phyloP scores from a whole-genome alignment of 1,284 basidiomycete genomes.

The Gymnopus androsaceus region DNA sequence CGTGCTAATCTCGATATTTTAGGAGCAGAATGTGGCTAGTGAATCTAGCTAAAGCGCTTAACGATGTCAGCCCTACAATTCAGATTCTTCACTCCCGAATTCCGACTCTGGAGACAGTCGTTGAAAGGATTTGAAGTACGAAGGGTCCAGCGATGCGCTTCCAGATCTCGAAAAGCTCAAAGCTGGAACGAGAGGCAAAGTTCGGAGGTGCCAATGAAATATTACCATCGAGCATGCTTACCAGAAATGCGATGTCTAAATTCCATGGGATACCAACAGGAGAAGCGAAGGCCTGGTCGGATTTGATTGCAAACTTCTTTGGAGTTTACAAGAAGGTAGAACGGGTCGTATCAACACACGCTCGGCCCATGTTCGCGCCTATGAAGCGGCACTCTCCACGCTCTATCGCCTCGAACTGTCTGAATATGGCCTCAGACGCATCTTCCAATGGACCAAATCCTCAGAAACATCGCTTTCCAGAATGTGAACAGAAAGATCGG shows the following conservation, averaged over 20 bases:
- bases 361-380: conserved; percentile 48
- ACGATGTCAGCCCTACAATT: conserved; percentile 19
- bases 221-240: conserved; percentile 14
- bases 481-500: conserved; percentile 31
- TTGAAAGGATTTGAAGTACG: conserved; percentile 3
- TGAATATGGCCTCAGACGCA: conserved; percentile 15
- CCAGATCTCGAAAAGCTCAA: background rate
- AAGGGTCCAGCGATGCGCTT: background rate
- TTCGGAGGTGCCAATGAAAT: conserved; percentile 11
- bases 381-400: conserved; percentile 45
- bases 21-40: conserved; percentile 50
- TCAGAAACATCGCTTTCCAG: conserved; percentile 41
- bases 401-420: conserved; percentile 45
- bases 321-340: conserved; percentile 36
- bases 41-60: conserved; percentile 41
- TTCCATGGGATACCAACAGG: conserved; percentile 33
- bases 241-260: conserved; percentile 7
- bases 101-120: background rate
- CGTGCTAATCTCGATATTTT: conserved; percentile 53
- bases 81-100: background rate
- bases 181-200: background rate
- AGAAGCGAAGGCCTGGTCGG: conserved; percentile 38
- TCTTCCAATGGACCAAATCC: conserved; percentile 31
- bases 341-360: conserved; percentile 36
- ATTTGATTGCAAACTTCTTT: conserved; percentile 30